A percentile compares a stretch with the other conserved stretches of the same genome.
Conservation (phyloP, 2,329 filamentous ascomycete species). For the Aspergillus quadrilineatus region DNA sequence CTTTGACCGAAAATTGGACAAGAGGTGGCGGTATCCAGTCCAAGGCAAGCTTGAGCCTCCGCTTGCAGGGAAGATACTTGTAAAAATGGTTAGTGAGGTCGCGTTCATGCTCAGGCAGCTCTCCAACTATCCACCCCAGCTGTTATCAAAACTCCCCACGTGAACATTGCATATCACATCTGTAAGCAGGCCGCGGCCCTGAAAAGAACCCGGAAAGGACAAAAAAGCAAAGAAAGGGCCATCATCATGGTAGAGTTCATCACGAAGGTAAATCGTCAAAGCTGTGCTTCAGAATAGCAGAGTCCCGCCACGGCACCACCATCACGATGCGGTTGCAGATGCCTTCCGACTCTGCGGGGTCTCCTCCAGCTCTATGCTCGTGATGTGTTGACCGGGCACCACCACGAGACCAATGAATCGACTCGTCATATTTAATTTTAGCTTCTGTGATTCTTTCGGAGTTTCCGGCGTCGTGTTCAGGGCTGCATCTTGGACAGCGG, state of each 20-base stretch:
- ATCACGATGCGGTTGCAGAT: conserved; percentile 18
- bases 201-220: neutral
- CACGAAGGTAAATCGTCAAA: conserved; percentile 5
- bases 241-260: conserved; percentile 5
- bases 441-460: conserved; percentile 25
- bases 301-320: conserved; percentile 6
- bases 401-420: conserved; percentile 88
- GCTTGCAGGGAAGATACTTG: conserved; percentile 11
- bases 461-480: conserved; percentile 27
- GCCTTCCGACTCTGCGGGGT: conserved; percentile 23
- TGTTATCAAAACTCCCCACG: conserved; percentile 6
- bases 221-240: conserved; percentile 4
- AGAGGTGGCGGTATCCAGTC: conserved; percentile 1
- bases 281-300: neutral
- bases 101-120: neutral
- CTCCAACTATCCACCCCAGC: neutral
- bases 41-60: conserved; percentile 10
- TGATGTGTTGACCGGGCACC: conserved; percentile 80
- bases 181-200: neutral
- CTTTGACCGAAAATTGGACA: neutral
- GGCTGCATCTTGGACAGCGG: conserved; percentile 45
- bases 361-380: conserved; percentile 84
- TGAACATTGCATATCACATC: conserved; percentile 13
- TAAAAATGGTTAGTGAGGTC: conserved; percentile 3
- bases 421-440: conserved; percentile 73